phyloP scores from a whole-genome alignment of 2,329 filamentous ascomycete genomes.

The Tolypocladium inflatum region DNA sequence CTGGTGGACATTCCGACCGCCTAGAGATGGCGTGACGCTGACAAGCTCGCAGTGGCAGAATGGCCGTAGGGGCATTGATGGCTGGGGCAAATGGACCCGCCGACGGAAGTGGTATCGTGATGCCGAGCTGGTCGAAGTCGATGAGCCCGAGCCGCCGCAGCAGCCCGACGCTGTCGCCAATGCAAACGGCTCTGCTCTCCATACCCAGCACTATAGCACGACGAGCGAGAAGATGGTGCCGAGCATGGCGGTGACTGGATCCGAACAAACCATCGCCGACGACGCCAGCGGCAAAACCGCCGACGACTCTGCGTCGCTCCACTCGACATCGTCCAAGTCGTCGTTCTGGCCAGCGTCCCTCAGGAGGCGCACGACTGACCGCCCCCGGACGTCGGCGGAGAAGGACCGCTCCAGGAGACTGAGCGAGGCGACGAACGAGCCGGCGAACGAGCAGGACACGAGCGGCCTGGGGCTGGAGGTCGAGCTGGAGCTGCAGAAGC shows the following conservation, averaged over 20 bases:
- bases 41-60: conserved; percentile 65
- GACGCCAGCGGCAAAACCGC: conserved; percentile 20
- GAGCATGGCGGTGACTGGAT: conserved; percentile 8
- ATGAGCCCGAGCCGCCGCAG: conserved; percentile 18
- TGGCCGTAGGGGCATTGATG: conserved; percentile 73
- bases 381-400: conserved; percentile 16
- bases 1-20: background rate
- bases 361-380: conserved; percentile 29
- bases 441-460: conserved; percentile 31
- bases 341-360: conserved; percentile 32
- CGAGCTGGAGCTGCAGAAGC: conserved; percentile 42
- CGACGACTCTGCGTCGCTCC: conserved; percentile 34
- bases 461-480: conserved; percentile 32
- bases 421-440: conserved; percentile 34
- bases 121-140: conserved; percentile 80
- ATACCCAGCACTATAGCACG: conserved; percentile 23
- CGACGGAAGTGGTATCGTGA: conserved; percentile 94
- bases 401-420: conserved; percentile 28
- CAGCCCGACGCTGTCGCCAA: conserved; percentile 27
- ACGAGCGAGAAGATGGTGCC: conserved; percentile 27
- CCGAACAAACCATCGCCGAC: conserved; percentile 15
- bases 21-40: conserved; percentile 3
- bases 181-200: conserved; percentile 12
- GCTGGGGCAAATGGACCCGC: conserved; percentile 90
- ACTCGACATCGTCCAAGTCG: conserved; percentile 38